Evolutionary conservation across 352 stramenopile species (phyloP), one percentile per base, ranked within the genome.

Genomic region (Globisporangium sylvaticum): DNA sequence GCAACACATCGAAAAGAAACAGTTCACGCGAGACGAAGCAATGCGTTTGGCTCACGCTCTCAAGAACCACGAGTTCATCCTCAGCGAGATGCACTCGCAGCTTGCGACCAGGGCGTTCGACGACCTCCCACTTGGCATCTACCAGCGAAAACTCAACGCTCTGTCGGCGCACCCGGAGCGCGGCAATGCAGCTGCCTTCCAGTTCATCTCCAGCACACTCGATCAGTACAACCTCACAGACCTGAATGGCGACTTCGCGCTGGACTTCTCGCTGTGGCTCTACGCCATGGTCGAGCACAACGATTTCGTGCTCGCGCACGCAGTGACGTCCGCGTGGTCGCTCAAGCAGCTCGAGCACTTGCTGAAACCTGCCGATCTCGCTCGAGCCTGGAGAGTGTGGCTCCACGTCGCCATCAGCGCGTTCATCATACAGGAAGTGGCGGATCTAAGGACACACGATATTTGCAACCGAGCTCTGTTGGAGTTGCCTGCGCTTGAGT

Each of bases 281-380:
- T 80, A 74, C 71, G 22, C 32, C 7, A 59, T 73, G n/a, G 58
- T 70, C 7, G 67, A 68, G 14, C 66, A 69, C 20, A 80, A 76
- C 65, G 71, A 78, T 48, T 80, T 80, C 59, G 71, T 80, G 44
- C 61, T 80, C 29, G 58, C 75, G 20, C 74, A 80, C 42, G 74
- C 71, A 0, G 62, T 72, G 6, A 80, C 74, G 22, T 75, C 70
- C 1, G 74, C 74, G 44, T 80, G 74, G 74, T 73, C 68, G 44
- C 71, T 80, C 31, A 50, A 71, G 46, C 71, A 80, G 50, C 58
- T 80, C 24, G 74, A 80, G 62, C 74, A 80, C 46, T 62, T 78
- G 48, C 60, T 80, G 25, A 31, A 46, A n/a, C 32, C 27, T 0
- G 57, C 68, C 15, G 65, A 77, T 27, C 66, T 53, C 25, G 42